Evolutionary conservation across 345 rosid species (phyloP), one percentile per base, ranked within the genome.

Genomic region (Lepidium africanum): DNA sequence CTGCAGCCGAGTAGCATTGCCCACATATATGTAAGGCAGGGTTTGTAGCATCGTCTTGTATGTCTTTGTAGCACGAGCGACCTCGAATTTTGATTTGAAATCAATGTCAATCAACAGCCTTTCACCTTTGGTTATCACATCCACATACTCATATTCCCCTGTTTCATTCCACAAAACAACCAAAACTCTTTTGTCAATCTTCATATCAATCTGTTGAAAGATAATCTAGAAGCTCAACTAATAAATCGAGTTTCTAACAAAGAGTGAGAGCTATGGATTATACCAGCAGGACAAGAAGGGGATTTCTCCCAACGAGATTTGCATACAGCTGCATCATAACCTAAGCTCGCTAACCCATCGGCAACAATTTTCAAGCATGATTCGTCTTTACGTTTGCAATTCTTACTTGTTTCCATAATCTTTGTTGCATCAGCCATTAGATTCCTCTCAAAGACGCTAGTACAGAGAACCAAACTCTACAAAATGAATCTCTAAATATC

Each of bases 251-350:
- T 5, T 27, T 27, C 1, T 27, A 5, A 5, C 32, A 27, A 27
- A 27, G 32, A 27, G 32, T 4, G 6, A 27, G 64, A 33, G 13
- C 33, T 39, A 65, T 2, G n/a, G 32, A 58, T 14, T 8, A 40
- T 83, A 93, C 98, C 96, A 42, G 97, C 85, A 48, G 89, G 93
- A 75, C 69, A 82, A 35, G 85, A 78, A 56, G 83, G 72, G 3
- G 90, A 71, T 74, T 85, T 89, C 59, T 85, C 99, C 97, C 97
- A 94, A 42, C 84, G 88, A 74, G 96, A 86, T 74, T 77, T 94
- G 87, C 97, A 91, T 43, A 84, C 67, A 10, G 91, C 81, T 17
- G 96, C 85, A 45, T 91, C 88, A 51, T 91, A 87, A 65, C 96
- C 96, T 23, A 87, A 79, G 54, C 78, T 76, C 62, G 73, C 33